Conservation (phyloP, 805 yeast species). For the Nakazawaea anatomiae region DNA sequence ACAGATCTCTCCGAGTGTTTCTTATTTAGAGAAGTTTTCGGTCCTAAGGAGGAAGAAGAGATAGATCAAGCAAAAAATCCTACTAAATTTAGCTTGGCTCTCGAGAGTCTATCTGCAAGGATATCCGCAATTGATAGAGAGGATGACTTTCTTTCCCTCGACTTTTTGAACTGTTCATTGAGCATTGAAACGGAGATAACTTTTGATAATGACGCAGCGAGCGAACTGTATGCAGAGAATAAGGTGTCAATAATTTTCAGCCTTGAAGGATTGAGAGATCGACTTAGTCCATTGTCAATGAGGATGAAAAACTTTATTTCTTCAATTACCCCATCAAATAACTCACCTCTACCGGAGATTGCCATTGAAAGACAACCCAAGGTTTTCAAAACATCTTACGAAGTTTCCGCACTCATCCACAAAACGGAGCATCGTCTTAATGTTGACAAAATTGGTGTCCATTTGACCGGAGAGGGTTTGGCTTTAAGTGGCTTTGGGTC, state of each 20-base stretch:
- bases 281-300: slow-evolving; percentile 4
- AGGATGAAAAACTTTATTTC: slow-evolving; percentile 3
- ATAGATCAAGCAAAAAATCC: not conserved
- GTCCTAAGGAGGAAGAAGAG: slow-evolving; percentile 6
- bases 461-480: slow-evolving; percentile 16
- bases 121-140: slow-evolving; percentile 22
- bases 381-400: slow-evolving; percentile 13
- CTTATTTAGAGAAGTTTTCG: slow-evolving; percentile 47
- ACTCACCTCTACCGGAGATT: not conserved
- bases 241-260: not conserved
- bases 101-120: slow-evolving; percentile 25
- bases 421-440: slow-evolving; percentile 16
- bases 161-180: not conserved
- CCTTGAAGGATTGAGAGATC: slow-evolving; percentile 1
- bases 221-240: not conserved
- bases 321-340: not conserved
- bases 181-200: not conserved
- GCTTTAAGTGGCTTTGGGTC: slow-evolving; percentile 11
- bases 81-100: slow-evolving; percentile 18
- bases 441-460: slow-evolving; percentile 16
- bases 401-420: slow-evolving; percentile 15
- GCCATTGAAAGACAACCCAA: no score
- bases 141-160: slow-evolving; percentile 22
- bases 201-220: not conserved
- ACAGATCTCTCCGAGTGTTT: slow-evolving; percentile 51